Percentiles rank a stretch among this genome's conserved stretches.
phyloP scores from a whole-genome alignment of 371 early-diverging fungal genomes.

The Lichtheimia ramosa region DNA sequence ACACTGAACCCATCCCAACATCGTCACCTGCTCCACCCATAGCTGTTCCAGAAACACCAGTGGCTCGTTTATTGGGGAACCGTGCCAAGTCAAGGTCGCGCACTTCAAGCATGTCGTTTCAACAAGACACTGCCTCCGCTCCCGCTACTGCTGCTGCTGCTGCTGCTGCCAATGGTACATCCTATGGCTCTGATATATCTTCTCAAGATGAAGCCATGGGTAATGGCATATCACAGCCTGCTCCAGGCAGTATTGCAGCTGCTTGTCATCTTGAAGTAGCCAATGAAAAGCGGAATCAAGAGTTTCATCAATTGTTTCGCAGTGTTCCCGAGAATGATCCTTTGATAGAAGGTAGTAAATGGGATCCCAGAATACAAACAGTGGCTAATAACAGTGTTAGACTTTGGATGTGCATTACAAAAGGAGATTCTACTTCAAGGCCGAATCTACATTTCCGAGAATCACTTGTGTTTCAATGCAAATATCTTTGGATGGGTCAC shows the following conservation, averaged over 20 bases:
- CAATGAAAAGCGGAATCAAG: slow-evolving; percentile 54
- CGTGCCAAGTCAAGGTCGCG: too few relatives aligned
- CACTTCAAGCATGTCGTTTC: too few relatives aligned
- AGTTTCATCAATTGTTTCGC: slow-evolving; percentile 66
- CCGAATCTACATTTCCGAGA: slow-evolving; percentile 82
- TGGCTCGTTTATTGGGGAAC: too few relatives aligned
- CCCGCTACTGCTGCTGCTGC: too few relatives aligned
- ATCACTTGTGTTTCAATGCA: slow-evolving; percentile 89
- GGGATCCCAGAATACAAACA: not conserved
- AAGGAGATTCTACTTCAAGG: slow-evolving; percentile 94
- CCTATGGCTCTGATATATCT: too few relatives aligned
- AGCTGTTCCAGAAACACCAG: not conserved
- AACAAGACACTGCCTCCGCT: too few relatives aligned
- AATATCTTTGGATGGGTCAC: slow-evolving; percentile 96
- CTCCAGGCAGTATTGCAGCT: slow-evolving; percentile 20
- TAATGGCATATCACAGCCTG: too few relatives aligned
- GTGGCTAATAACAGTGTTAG: slow-evolving; percentile 32
- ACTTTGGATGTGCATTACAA: slow-evolving; percentile 90
- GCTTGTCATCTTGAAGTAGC: slow-evolving; percentile 32
- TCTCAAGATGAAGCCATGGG: too few relatives aligned
- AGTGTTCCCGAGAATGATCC: slow-evolving; percentile 65
- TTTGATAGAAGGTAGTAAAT: slow-evolving; percentile 58
- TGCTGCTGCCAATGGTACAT: too few relatives aligned
- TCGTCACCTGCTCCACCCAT: slow-evolving; percentile 8
- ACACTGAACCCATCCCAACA: too few relatives aligned